Conservation (phyloP, 106 monocot genomes). For the Platanthera zijinensis region DNA sequence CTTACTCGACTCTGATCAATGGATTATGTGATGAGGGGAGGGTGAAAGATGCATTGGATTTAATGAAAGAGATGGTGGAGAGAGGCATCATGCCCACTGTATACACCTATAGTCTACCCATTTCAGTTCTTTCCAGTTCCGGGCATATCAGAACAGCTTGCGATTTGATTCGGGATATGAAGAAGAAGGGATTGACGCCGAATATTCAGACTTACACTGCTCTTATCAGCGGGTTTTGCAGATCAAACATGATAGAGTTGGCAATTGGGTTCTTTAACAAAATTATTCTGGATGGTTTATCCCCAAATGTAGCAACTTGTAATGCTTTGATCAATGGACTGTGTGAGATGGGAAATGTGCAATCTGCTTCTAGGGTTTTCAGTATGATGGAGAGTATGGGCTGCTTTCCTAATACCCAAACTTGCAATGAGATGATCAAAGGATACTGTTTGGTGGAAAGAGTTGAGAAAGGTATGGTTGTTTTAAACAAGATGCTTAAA, state of each 20-base stretch:
- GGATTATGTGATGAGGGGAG: conserved; percentile 40
- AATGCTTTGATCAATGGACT: conserved; percentile 87
- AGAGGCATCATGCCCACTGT: conserved; percentile 45
- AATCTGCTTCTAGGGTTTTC: conserved; percentile 41
- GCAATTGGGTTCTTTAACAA: conserved; percentile 66
- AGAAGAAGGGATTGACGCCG: conserved; percentile 27
- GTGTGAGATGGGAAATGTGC: conserved; percentile 32
- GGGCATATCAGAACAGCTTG: conserved; percentile 39
- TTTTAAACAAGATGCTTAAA: conserved; percentile 58
- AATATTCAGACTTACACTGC: conserved; percentile 78
- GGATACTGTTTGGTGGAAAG: conserved; percentile 42
- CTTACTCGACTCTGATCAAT: conserved; percentile 61
- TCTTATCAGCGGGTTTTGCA: conserved; percentile 57
- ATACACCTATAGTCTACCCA: conserved; percentile 54
- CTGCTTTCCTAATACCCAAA: conserved; percentile 38
- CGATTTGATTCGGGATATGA: conserved; percentile 50
- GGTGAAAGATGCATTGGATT: conserved; percentile 49
- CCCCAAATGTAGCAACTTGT: conserved; percentile 51
- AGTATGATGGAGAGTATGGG: conserved; percentile 37
- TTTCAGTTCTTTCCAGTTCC: conserved; percentile 30
- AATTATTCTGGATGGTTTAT: conserved; percentile 44
- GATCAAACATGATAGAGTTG: conserved; percentile 24
- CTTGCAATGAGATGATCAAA: conserved; percentile 74
- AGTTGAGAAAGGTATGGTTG: conserved; percentile 60
- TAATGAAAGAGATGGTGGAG: conserved; percentile 61